Percentiles rank a stretch among this genome's conserved stretches.
These are phyloP conservation scores for sorghum (Sorghum bicolor) DNA, from an alignment of 176 grass and related monocot genomes.

Conservation along the genomic window Sorghum_bicolor_NCBIv3 NC_012876.2:59650001-59650500, in stretches of 20 bases:
- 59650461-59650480: no score
- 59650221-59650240: neutral
- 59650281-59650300: no score
- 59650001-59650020: constrained; percentile 53
- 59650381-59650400: neutral
- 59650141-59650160: constrained; percentile 29
- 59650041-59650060: constrained; percentile 29
- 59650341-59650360: neutral
- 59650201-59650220: neutral
- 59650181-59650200: neutral
- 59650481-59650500: no score
- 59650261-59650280: no score
- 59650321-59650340: neutral
- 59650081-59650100: neutral
- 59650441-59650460: no score
- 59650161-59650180: constrained; percentile 22
- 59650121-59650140: constrained; percentile 10
- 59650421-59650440: no score
- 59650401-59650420: no score
- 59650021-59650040: constrained; percentile 51
- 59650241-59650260: neutral
- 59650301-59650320: neutral
- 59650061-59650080: constrained; percentile 24
- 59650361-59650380: neutral
- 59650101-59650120: neutral